phyloP scores from a whole-genome alignment of 2,329 filamentous ascomycete species.

The Dactylellina sp. region DNA sequence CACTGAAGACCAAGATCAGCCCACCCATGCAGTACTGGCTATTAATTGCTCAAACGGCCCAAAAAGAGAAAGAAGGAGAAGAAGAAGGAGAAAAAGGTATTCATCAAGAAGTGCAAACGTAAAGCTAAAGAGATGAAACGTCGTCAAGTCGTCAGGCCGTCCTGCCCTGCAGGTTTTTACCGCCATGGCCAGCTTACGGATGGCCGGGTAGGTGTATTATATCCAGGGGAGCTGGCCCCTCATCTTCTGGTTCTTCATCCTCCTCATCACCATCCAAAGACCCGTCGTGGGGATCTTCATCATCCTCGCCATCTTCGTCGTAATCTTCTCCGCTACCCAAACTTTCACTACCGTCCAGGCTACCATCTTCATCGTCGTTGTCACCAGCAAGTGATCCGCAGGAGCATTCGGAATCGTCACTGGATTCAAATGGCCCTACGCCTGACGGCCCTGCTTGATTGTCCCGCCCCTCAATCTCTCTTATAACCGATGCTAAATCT shows the following conservation, averaged over 20 bases:
- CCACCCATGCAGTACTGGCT: conserved; percentile 40
- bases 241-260: conserved; percentile 32
- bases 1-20: conserved; percentile 19
- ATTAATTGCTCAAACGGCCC: conserved; percentile 19
- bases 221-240: conserved; percentile 40
- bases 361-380: conserved; percentile 8
- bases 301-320: conserved; percentile 19
- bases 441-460: conserved; percentile 11
- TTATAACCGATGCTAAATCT: conserved; percentile 49
- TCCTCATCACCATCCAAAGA: conserved; percentile 16
- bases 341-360: conserved; percentile 35
- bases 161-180: conserved; percentile 23
- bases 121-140: conserved; percentile 13
- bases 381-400: conserved; percentile 26
- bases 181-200: conserved; percentile 23
- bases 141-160: conserved; percentile 13
- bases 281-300: conserved; percentile 19
- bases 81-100: conserved; percentile 12
- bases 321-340: conserved; percentile 40
- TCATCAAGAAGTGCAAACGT: conserved; percentile 7
- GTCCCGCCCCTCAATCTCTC: conserved; percentile 51
- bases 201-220: conserved; percentile 53
- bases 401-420: conserved; percentile 49
- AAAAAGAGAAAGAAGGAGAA: not conserved
- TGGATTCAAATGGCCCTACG: conserved; percentile 17